Evolutionary conservation across 768 basidiomycete species (phyloP).

Genomic region (Mycena capillaripes): DNA sequence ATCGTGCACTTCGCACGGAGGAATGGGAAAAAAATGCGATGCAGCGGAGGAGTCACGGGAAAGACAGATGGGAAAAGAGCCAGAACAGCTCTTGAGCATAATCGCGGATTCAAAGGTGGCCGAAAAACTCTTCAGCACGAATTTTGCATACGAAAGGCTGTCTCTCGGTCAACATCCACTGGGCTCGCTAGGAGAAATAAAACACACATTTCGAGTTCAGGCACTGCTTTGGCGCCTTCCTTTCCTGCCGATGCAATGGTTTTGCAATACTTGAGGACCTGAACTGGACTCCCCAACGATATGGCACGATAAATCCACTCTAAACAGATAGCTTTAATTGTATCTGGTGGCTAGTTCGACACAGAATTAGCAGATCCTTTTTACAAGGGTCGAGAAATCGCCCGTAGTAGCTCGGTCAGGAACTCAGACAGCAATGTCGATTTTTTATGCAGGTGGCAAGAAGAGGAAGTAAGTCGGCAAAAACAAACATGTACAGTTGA

Average conservation of each 20-base stretch:
- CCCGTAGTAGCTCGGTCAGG: slow-evolving; percentile 4
- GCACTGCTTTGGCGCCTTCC: background rate
- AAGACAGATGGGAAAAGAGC: background rate
- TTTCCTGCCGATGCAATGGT: background rate
- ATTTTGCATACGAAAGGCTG: background rate
- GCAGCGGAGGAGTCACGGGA: background rate
- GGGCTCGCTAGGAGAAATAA: background rate
- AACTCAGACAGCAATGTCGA: background rate
- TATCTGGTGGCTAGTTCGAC: slow-evolving; percentile 8
- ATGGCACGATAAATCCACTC: slow-evolving; percentile 11
- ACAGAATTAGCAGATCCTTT: slow-evolving; percentile 2
- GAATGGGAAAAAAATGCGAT: background rate
- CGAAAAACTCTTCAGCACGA: background rate
- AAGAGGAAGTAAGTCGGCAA: too few species aligned
- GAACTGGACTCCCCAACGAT: background rate
- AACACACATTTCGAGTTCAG: background rate
- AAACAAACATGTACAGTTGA: too few species aligned
- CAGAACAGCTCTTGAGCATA: background rate
- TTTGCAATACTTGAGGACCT: background rate
- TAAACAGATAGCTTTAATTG: background rate
- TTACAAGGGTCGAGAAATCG: background rate
- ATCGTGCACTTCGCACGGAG: background rate
- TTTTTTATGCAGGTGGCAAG: background rate
- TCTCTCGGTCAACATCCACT: too few species aligned
- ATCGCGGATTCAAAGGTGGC: background rate